Conservation (phyloP, 1,284 basidiomycete genomes). For the Puccinia brachypodii region DNA sequence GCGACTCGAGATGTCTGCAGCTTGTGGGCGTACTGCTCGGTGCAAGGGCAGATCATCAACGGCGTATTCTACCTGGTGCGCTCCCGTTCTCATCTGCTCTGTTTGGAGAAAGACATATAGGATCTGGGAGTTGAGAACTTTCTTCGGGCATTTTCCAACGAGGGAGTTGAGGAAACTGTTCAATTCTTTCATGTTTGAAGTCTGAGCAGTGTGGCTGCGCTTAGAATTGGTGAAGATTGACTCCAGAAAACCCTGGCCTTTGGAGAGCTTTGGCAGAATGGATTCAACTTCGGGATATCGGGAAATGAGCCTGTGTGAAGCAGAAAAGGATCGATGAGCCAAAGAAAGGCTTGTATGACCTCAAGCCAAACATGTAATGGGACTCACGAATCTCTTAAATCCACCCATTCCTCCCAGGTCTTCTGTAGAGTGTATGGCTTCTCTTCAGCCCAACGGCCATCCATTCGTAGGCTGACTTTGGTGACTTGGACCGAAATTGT, state of each 20-base stretch:
- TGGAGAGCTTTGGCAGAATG: constrained; percentile 30
- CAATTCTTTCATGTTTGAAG: constrained; percentile 21
- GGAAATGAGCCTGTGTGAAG: not conserved
- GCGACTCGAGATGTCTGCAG: not conserved
- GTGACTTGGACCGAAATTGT: constrained; percentile 17
- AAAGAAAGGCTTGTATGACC: not conserved
- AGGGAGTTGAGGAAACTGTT: constrained; percentile 11
- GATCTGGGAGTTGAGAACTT: constrained; percentile 26
- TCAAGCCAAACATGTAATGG: too few relatives aligned
- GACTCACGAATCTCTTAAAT: constrained; percentile 21
- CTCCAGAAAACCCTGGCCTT: constrained; percentile 25
- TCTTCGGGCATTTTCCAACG: constrained; percentile 15
- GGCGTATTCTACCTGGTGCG: constrained; percentile 16
- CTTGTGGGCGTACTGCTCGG: not conserved
- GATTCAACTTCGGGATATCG: constrained; percentile 28
- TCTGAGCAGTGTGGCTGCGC: not conserved
- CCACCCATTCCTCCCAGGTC: constrained; percentile 41
- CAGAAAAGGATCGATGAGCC: not conserved
- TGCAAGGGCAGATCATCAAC: constrained; percentile 8
- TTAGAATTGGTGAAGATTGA: constrained; percentile 37
- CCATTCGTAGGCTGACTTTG: constrained; percentile 31
- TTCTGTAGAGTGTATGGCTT: constrained; percentile 18
- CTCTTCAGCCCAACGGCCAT: constrained; percentile 38
- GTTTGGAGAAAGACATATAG: constrained; percentile 26
- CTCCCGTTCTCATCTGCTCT: constrained; percentile 7